These are phyloP conservation scores for Trypethelium eluteriae DNA, from an alignment of 495 filamentous ascomycete species.

Conservation along the genomic window DNA sequence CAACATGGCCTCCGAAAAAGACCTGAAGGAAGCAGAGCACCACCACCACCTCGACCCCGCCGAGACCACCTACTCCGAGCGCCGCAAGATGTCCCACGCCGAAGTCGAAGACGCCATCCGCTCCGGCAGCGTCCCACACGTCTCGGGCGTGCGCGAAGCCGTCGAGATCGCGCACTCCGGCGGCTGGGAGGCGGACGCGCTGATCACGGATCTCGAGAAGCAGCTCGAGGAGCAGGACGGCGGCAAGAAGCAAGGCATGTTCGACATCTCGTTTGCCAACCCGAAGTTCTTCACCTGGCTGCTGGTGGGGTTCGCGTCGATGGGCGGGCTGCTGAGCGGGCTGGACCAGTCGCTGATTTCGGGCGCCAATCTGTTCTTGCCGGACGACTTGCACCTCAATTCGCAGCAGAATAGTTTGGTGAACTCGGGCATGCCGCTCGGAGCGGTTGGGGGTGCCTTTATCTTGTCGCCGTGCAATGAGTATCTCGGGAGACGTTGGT, in stretches of 20 bases:
- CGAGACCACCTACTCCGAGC: constrained; percentile 17
- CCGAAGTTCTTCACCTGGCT: constrained; percentile 49
- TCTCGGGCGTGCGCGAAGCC: constrained; percentile 16
- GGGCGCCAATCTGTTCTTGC: constrained; percentile 54
- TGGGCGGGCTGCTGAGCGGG: constrained; percentile 55
- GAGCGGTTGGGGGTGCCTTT: constrained; percentile 53
- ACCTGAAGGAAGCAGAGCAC: background rate
- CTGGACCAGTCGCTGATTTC: constrained; percentile 55
- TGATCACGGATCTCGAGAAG: constrained; percentile 25
- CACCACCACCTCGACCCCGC: constrained; percentile 11
- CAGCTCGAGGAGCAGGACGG: constrained; percentile 16
- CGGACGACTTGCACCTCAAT: constrained; percentile 40
- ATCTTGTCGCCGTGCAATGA: constrained; percentile 52
- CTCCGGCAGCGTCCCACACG: constrained; percentile 17
- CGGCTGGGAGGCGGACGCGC: constrained; percentile 28
- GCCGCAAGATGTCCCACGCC: constrained; percentile 18
- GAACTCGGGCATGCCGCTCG: constrained; percentile 53
- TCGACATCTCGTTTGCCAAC: constrained; percentile 34
- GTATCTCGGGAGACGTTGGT: constrained; percentile 49
- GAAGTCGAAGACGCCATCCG: constrained; percentile 20
- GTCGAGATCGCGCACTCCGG: constrained; percentile 19
- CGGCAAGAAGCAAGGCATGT: constrained; percentile 29
- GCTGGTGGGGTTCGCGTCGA: constrained; percentile 55
- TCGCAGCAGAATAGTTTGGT: constrained; percentile 46
- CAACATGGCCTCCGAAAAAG: background rate